Base-by-base conservation (phyloP, 2,329 filamentous ascomycete species). In the Fusarium sp. region DNA sequence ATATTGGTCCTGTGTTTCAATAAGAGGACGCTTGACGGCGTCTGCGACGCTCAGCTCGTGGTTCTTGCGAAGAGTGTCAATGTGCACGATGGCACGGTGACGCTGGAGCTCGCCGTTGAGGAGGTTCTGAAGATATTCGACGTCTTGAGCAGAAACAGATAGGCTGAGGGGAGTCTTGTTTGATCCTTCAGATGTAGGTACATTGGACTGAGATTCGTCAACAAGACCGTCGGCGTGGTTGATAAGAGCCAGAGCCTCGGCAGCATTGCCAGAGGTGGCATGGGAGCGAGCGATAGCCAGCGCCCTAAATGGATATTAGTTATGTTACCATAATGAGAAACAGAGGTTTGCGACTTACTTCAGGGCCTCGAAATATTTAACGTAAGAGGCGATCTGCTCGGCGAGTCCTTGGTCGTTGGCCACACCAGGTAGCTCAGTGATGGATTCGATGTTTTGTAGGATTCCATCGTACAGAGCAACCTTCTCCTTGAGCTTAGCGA, bases 391-490 rank as follows among this genome's bases (percentile, higher is more conserved):
- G n/a, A 99, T 83, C 78, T 96, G 93, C 47, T 86, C 82, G 7
- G 94, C 85, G 70, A 99, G 92, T 18, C 82, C 84, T 42, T 89
- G 86, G 75, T 99, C 96, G 43, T 93, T 92, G 37, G 93, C 93
- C 20, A 98, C 92, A 79, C 96, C 96, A 4, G 94, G 92, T 16
- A 99, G 86, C 64, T 97, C 93, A 74, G 92, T 93, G 78, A 98
- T 90, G 7, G 94, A 93, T 71, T 98, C 92, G 63, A 99, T 85
- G 79, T 93, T 98, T 80, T 98, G 93, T 25, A 98, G 82, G 11
- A 92, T 97, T 25, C 93, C 93, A 78, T 98, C 94, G 78, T 98
- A 98, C 3, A 99, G 85, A 4, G 95, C 94, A 16, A 93, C 89
- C 74, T 93, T 91, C 78, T 98, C 95, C 76, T 93, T 92, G 54